Conservation (phyloP, 805 yeast species). For the Candida lessepsii region DNA sequence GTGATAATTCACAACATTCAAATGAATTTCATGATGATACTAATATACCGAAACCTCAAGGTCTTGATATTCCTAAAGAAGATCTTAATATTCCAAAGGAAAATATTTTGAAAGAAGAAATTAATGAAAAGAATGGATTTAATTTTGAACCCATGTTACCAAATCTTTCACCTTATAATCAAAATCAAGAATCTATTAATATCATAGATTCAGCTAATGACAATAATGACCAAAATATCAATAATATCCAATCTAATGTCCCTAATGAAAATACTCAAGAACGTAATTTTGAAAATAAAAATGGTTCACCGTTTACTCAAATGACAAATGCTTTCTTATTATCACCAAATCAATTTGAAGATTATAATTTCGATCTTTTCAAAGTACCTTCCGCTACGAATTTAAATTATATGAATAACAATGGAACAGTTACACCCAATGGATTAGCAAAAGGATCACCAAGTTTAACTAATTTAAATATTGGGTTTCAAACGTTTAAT, state of each 20-base stretch:
- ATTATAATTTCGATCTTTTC: conserved; percentile 7
- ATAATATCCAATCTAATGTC: too few relatives aligned
- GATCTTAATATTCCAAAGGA: too few relatives aligned
- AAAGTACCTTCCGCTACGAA: conserved; percentile 7
- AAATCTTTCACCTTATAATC: background rate
- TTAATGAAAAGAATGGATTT: conserved; percentile 1
- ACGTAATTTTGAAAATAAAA: background rate
- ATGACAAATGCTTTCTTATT: conserved; percentile 20
- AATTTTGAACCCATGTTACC: background rate
- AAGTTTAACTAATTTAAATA: conserved; percentile 1
- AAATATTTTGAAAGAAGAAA: too few relatives aligned
- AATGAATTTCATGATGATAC: background rate
- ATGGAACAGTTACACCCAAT: conserved; percentile 6
- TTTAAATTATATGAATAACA: background rate
- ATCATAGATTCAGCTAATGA: background rate
- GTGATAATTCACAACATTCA: background rate
- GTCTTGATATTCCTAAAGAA: background rate
- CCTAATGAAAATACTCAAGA: background rate
- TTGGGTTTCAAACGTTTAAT: conserved; percentile 15
- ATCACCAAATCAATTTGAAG: conserved; percentile 14
- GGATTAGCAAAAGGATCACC: conserved; percentile 3
- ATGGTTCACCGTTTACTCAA: conserved; percentile 19
- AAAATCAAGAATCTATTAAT: background rate
- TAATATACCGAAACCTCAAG: background rate
- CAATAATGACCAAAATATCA: background rate